Evolutionary conservation across 2,329 filamentous ascomycete genomes (phyloP).

Genomic region (Diaporthe sp.): DNA sequence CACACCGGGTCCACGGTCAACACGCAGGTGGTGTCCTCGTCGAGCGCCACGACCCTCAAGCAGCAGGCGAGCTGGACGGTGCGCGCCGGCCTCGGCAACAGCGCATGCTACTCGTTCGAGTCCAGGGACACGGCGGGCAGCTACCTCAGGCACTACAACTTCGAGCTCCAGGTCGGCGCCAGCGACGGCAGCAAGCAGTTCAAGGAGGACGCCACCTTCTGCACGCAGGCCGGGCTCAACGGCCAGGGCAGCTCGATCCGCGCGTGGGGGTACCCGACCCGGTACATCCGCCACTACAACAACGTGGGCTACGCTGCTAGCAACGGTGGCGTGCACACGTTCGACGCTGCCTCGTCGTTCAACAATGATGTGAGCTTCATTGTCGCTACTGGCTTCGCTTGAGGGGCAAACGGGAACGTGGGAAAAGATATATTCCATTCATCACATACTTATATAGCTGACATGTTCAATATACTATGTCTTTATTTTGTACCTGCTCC

Average conservation of each 20-base stretch:
- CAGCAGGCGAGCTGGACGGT: slow-evolving; percentile 66
- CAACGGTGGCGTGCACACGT: slow-evolving; percentile 67
- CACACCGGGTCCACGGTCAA: slow-evolving; percentile 64
- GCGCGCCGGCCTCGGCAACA: slow-evolving; percentile 66
- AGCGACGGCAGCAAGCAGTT: slow-evolving; percentile 69
- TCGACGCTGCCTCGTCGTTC: slow-evolving; percentile 62
- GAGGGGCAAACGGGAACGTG: not conserved
- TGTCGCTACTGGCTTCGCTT: slow-evolving; percentile 59
- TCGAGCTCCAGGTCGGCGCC: slow-evolving; percentile 60
- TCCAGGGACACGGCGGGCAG: slow-evolving; percentile 68
- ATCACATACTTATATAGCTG: not conserved
- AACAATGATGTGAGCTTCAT: slow-evolving; percentile 68
- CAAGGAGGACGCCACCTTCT: slow-evolving; percentile 74
- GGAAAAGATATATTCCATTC: not conserved
- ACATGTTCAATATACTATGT: not conserved
- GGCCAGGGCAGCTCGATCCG: slow-evolving; percentile 65
- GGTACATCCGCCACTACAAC: slow-evolving; percentile 64
- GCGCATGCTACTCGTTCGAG: slow-evolving; percentile 72
- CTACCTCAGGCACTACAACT: slow-evolving; percentile 69
- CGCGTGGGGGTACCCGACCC: slow-evolving; percentile 71
- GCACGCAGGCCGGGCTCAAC: slow-evolving; percentile 63
- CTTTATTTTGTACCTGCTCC: not conserved
- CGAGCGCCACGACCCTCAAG: slow-evolving; percentile 62
- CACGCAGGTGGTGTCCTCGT: slow-evolving; percentile 66
- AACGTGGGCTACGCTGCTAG: slow-evolving; percentile 62